These are phyloP conservation scores for Lasiosphaeriaceae sp. DNA, from an alignment of 495 filamentous ascomycete species.

Conservation along the genomic window DNA sequence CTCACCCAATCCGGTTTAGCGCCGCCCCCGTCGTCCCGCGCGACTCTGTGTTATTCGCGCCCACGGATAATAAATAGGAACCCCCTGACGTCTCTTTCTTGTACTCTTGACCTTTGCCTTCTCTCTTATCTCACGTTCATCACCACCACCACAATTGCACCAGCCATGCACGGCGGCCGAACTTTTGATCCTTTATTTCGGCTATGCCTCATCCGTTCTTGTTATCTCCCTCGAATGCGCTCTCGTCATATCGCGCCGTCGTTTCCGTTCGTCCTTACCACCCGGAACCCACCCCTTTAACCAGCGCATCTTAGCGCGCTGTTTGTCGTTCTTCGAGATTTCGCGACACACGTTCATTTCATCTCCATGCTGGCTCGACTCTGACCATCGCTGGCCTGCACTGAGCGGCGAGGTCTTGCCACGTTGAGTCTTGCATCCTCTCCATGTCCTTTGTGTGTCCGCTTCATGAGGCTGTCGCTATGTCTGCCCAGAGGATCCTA, in stretches of 20 bases:
- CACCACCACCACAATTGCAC: slow-evolving; percentile 2
- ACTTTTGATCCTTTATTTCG: slow-evolving; percentile 3
- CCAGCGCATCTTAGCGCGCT: slow-evolving; percentile 3
- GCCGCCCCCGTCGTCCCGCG: background rate
- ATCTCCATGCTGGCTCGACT: slow-evolving; percentile 2
- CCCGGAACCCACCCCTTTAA: background rate
- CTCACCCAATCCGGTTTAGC: slow-evolving; percentile 1
- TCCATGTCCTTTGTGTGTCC: background rate
- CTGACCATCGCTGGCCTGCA: background rate
- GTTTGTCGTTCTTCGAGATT: slow-evolving; percentile 1
- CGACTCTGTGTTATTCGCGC: background rate
- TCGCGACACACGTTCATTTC: background rate
- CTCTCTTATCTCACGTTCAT: background rate
- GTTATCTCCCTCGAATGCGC: slow-evolving; percentile 1
- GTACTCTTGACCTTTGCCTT: slow-evolving; percentile 3
- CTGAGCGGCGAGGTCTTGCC: slow-evolving; percentile 3
- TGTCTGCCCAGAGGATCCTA: slow-evolving; percentile 1
- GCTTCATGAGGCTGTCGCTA: background rate
- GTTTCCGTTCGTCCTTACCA: slow-evolving; percentile 1
- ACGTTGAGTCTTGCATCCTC: background rate
- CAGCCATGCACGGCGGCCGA: slow-evolving; percentile 3
- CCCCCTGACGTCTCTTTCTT: slow-evolving; percentile 1
- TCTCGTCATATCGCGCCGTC: slow-evolving; percentile 1
- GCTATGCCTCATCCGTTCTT: slow-evolving; percentile 2
- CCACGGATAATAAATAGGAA: slow-evolving; percentile 1